These are phyloP conservation scores for Trypanosoma lewisi DNA, from an alignment of 208 protist species.

Conservation along the genomic window DNA sequence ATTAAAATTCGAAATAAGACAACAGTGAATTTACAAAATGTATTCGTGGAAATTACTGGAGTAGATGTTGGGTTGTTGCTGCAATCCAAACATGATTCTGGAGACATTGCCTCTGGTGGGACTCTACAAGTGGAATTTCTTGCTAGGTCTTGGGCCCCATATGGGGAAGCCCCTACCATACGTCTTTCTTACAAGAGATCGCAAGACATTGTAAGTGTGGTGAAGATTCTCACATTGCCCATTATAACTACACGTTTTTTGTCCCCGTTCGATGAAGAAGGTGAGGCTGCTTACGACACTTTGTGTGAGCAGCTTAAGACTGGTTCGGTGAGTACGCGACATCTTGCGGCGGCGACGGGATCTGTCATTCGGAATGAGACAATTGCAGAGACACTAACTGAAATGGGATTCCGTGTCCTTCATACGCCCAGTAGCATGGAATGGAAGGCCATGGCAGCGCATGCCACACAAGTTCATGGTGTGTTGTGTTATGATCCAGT, in stretches of 20 bases:
- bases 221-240: conserved; percentile 59
- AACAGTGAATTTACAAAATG: conserved; percentile 24
- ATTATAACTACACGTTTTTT: conserved; percentile 64
- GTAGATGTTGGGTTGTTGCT: conserved; percentile 55
- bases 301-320: conserved; percentile 41
- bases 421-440: conserved; percentile 14
- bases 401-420: conserved; percentile 22
- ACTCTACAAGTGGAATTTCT: conserved; percentile 55
- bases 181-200: conserved; percentile 45
- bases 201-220: conserved; percentile 10
- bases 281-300: conserved; percentile 30
- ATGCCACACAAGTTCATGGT: conserved; percentile 62
- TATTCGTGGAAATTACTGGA: conserved; percentile 43
- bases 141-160: conserved; percentile 59
- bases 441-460: conserved; percentile 56
- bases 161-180: conserved; percentile 51
- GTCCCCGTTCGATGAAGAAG: conserved; percentile 52
- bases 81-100: conserved; percentile 46
- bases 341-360: conserved; percentile 17
- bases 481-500: conserved; percentile 54
- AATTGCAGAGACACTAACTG: conserved; percentile 10
- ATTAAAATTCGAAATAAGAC: conserved; percentile 35
- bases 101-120: conserved; percentile 19
- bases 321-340: conserved; percentile 24
- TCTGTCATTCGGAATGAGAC: background rate